phyloP scores from a whole-genome alignment of 495 filamentous ascomycete genomes.

The Podospora pseudoanserina region DNA sequence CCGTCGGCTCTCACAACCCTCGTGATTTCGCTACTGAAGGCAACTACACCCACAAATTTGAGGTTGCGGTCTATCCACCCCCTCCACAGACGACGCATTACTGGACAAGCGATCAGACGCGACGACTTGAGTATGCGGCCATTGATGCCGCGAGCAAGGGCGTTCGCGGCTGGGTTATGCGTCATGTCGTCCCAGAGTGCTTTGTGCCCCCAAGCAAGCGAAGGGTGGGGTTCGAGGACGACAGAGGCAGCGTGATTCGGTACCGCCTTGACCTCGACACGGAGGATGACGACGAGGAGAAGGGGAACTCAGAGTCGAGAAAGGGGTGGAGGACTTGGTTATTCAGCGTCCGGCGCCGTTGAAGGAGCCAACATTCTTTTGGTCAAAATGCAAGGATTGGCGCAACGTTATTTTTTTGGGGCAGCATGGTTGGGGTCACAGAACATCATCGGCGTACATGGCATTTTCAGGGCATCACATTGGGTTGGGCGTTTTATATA shows the following conservation, averaged over 20 bases:
- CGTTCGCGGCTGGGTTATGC: conserved; percentile 51
- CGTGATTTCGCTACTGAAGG: conserved; percentile 12
- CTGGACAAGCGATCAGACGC: conserved; percentile 54
- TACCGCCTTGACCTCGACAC: conserved; percentile 49
- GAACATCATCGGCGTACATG: neutral
- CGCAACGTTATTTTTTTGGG: neutral
- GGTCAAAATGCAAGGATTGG: neutral
- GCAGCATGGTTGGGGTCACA: conserved; percentile 12
- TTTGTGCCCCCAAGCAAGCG: conserved; percentile 45
- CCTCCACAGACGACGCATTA: conserved; percentile 56
- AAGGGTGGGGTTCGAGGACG: conserved; percentile 48
- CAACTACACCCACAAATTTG: conserved; percentile 14
- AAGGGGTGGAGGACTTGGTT: conserved; percentile 30
- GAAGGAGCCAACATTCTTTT: neutral
- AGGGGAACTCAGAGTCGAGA: conserved; percentile 9
- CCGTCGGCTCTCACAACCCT: neutral
- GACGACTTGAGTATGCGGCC: conserved; percentile 54
- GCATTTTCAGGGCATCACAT: conserved; percentile 8
- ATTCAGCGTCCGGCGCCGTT: conserved; percentile 21
- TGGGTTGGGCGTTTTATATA: conserved; percentile 21
- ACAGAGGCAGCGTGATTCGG: conserved; percentile 51
- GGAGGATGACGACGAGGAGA: conserved; percentile 18
- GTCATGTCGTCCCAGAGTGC: conserved; percentile 52
- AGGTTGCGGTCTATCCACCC: conserved; percentile 27
- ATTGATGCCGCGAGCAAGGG: conserved; percentile 54